phyloP scores from a whole-genome alignment of 2,329 filamentous ascomycete genomes.

The Epichloe sibirici region DNA sequence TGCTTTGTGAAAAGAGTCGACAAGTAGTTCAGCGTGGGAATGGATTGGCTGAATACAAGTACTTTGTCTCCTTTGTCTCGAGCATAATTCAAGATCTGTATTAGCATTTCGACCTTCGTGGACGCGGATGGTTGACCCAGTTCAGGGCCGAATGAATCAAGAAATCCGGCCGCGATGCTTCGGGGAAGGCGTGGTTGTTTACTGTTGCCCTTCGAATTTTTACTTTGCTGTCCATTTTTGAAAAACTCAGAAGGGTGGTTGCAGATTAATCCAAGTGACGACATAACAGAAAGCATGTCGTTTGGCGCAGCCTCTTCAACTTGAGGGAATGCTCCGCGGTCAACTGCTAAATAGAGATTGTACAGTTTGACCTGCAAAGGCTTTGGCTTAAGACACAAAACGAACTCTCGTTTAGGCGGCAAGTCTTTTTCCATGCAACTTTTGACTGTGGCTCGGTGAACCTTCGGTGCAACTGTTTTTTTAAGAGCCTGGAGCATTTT shows the following conservation, averaged over 20 bases:
- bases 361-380: constrained; percentile 54
- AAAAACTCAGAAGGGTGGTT: constrained; percentile 39
- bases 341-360: constrained; percentile 26
- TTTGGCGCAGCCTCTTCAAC: constrained; percentile 4
- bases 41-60: constrained; percentile 67
- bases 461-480: constrained; percentile 60
- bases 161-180: constrained; percentile 16
- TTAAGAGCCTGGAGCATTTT: constrained; percentile 61
- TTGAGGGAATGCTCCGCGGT: constrained; percentile 1
- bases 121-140: constrained; percentile 42
- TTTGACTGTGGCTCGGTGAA: constrained; percentile 59
- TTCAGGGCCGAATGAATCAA: constrained; percentile 26
- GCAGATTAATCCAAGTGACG: constrained; percentile 34
- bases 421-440: constrained; percentile 53
- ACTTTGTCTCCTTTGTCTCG: constrained; percentile 55
- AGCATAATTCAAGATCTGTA: constrained; percentile 56
- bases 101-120: constrained; percentile 55
- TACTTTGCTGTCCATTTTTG: constrained; percentile 14
- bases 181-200: constrained; percentile 13
- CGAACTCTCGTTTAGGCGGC: constrained; percentile 68
- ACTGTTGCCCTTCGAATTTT: constrained; percentile 4
- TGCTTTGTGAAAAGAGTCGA: constrained; percentile 40
- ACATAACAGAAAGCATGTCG: constrained; percentile 22
- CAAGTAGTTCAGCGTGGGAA: constrained; percentile 59
- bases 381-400: constrained; percentile 62